phyloP scores from a whole-genome alignment of 768 basidiomycete genomes.

The Boletus subcaerulescens region DNA sequence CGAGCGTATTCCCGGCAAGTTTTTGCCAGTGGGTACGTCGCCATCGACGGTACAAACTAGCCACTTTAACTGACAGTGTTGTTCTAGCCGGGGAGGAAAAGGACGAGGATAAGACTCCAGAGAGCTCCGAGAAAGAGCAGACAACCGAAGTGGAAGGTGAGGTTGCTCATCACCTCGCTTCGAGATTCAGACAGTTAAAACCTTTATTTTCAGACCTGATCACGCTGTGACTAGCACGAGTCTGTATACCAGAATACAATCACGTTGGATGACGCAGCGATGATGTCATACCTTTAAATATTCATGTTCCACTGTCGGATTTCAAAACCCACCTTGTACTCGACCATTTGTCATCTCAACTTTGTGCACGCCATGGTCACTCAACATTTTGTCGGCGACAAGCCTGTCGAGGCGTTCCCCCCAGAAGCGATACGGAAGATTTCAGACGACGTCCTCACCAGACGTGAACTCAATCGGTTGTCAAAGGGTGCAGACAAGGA shows the following conservation, averaged over 20 bases:
- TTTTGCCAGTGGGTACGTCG: neutral
- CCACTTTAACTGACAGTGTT: neutral
- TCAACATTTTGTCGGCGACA: conserved; percentile 29
- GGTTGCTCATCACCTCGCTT: neutral
- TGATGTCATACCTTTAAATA: conserved; percentile 10
- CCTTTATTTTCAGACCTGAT: neutral
- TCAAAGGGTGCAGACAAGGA: conserved; percentile 9
- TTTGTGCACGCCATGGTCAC: conserved; percentile 7
- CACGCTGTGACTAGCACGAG: too few relatives aligned
- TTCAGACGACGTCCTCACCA: conserved; percentile 21
- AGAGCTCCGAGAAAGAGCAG: neutral
- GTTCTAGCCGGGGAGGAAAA: neutral
- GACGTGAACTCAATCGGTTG: conserved; percentile 17
- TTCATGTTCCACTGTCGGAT: too few relatives aligned
- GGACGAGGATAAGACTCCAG: neutral
- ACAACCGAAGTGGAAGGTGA: neutral
- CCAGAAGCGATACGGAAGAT: conserved; percentile 17
- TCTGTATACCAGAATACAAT: too few relatives aligned
- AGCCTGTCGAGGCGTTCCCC: conserved; percentile 24
- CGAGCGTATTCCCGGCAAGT: neutral
- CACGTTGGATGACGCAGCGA: neutral
- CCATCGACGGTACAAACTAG: neutral
- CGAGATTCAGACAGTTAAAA: neutral
- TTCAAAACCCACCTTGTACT: neutral
- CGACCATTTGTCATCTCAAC: neutral